These are phyloP conservation scores for Rhododendron ferrugineum DNA, from an alignment of 148 eudicot genomes.

Conservation along the genomic window DNA sequence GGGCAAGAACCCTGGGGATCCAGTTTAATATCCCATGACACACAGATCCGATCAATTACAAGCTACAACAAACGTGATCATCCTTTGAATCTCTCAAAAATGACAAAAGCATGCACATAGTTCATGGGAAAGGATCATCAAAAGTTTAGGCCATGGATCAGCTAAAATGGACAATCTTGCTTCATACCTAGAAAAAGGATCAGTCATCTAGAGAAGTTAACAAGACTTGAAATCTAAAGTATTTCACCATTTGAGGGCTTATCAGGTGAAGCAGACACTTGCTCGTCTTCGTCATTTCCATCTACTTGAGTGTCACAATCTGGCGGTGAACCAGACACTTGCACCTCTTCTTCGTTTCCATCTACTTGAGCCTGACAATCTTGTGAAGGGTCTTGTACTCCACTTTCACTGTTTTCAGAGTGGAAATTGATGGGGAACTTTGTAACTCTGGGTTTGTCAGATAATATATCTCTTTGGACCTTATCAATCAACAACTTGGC, in stretches of 20 bases:
- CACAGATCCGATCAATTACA: background rate
- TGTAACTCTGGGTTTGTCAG: constrained; percentile 90
- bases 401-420: constrained; percentile 57
- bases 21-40: background rate
- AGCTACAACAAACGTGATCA: background rate
- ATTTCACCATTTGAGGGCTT: constrained; percentile 3
- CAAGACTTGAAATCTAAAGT: background rate
- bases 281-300: constrained; percentile 26
- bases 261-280: constrained; percentile 25
- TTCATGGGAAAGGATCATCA: background rate
- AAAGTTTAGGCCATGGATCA: background rate
- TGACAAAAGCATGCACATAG: background rate
- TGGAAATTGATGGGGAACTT: constrained; percentile 88
- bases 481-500: constrained; percentile 71
- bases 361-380: constrained; percentile 30
- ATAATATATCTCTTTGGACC: constrained; percentile 70
- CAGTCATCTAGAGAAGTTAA: background rate
- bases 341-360: constrained; percentile 26
- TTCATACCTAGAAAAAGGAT: background rate
- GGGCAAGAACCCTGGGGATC: background rate
- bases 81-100: background rate
- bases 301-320: constrained; percentile 29
- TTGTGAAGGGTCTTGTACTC: constrained; percentile 46
- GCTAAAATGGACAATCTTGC: background rate
- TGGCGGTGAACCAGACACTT: constrained; percentile 19